Percentiles rank a stretch among this genome's conserved stretches.
These are phyloP conservation scores for Eremomyces bilateralis DNA, from an alignment of 495 filamentous ascomycete genomes.

Conservation along the genomic window DNA sequence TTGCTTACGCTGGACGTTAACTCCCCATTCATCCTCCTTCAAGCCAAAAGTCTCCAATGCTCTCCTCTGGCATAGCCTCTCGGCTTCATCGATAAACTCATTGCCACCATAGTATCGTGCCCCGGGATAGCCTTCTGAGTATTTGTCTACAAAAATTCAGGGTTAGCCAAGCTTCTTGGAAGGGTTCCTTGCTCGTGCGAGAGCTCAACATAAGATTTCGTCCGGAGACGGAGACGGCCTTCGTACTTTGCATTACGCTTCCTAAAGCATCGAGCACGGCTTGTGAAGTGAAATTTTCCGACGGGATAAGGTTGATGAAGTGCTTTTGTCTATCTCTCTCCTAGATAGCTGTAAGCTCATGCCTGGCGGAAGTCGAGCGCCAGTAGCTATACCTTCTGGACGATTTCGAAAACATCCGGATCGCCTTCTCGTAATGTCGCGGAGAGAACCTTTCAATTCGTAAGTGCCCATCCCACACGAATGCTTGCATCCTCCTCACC, in stretches of 20 bases:
- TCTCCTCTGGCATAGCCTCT: slow-evolving; percentile 71
- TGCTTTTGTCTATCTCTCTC: slow-evolving; percentile 91
- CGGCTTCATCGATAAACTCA: slow-evolving; percentile 79
- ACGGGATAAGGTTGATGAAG: slow-evolving; percentile 96
- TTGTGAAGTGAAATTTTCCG: slow-evolving; percentile 97
- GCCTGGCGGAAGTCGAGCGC: not conserved
- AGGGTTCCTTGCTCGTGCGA: no score
- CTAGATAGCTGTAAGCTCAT: slow-evolving; percentile 23
- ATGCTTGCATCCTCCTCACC: slow-evolving; percentile 17
- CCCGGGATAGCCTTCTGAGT: slow-evolving; percentile 95
- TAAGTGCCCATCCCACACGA: slow-evolving; percentile 3
- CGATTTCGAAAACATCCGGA: slow-evolving; percentile 63
- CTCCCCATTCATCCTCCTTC: slow-evolving; percentile 76
- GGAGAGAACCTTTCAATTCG: slow-evolving; percentile 43
- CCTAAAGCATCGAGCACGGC: slow-evolving; percentile 90
- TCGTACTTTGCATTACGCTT: slow-evolving; percentile 92
- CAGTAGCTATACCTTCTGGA: slow-evolving; percentile 48
- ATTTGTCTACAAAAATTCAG: slow-evolving; percentile 50
- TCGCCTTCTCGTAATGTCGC: slow-evolving; percentile 66
- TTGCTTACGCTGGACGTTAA: slow-evolving; percentile 79
- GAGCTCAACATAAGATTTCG: no score
- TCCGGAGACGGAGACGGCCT: not conserved
- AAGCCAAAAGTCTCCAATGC: slow-evolving; percentile 73
- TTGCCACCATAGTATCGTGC: slow-evolving; percentile 96
- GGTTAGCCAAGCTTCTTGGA: no score